Evolutionary conservation across 495 filamentous ascomycete genomes (phyloP).

Genomic region (Penicillium malachiteum): DNA sequence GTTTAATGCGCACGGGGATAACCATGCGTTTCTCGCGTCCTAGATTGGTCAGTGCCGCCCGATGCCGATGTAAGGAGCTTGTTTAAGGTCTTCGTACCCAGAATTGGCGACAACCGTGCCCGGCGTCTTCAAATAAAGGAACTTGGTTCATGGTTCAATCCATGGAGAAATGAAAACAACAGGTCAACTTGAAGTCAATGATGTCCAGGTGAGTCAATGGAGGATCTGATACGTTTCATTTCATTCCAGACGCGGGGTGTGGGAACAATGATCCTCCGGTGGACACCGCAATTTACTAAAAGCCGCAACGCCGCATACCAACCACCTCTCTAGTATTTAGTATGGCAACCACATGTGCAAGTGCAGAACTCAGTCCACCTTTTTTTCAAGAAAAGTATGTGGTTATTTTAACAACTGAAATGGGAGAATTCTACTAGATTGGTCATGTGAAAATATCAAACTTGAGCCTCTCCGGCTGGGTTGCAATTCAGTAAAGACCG

Average conservation of each 20-base stretch:
- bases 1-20: constrained; percentile 47
- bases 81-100: constrained; percentile 18
- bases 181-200: too few relatives aligned
- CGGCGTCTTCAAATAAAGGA: constrained; percentile 11
- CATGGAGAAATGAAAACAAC: constrained; percentile 2
- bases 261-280: constrained; percentile 20
- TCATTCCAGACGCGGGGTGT: constrained; percentile 1
- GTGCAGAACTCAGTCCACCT: too few relatives aligned
- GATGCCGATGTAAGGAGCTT: constrained; percentile 3
- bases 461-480: too few relatives aligned
- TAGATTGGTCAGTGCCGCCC: constrained; percentile 28
- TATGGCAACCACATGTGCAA: background rate
- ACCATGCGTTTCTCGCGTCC: constrained; percentile 50
- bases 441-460: too few relatives aligned
- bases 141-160: constrained; percentile 22
- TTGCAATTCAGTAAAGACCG: constrained; percentile 1
- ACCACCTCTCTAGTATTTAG: background rate
- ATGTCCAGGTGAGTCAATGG: too few relatives aligned
- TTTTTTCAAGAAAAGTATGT: too few relatives aligned
- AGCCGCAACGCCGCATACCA: background rate
- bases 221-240: constrained; percentile 2
- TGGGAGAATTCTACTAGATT: too few relatives aligned
- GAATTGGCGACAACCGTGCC: constrained; percentile 19
- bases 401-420: too few relatives aligned
- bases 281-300: background rate